Base-by-base conservation (phyloP, 352 stramenopile genomes). In the Pythium periplocum region DNA sequence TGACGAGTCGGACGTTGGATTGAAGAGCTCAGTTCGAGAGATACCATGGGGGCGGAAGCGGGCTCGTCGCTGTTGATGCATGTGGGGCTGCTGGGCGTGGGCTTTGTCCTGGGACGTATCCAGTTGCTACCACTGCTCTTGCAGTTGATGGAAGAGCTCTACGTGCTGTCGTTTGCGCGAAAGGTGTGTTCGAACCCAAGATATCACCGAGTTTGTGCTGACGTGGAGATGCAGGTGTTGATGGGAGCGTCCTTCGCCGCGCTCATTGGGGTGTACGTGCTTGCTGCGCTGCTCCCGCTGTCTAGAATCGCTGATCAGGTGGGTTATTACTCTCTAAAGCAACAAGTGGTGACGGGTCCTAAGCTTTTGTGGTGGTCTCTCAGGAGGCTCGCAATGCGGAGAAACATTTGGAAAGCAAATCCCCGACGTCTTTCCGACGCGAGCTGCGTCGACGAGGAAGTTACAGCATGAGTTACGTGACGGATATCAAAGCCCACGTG, bases 391-490 rank as follows among this genome's bases (percentile, higher is more conserved):
- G 53, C 4, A 50, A 55, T 39, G 55, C 55, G 44, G 45, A 53
- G 6, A 7, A 64, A 35, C 51, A 46, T 33, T 42, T 53, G 32
- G 34, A 62, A 8, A 38, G 26, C 26, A 44, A 50, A 17, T 62
- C 62, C 4, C 46, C 72, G 2, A 94, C 83, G 38, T 91, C 81
- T 4, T 95, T 95, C 51, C 78, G 84, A 4, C 73, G 84, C 6
- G 84, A 95, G 51, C 58, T 93, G 50, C 71, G 84, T n/a, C 79
- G 84, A 12, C 71, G 84, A 6, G 84, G 82, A 34, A 95, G 84
- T 69, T 95, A 89, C 62, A 93, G 82, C 59, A 86, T 95, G 73
- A 91, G 74, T 59, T 95, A 90, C 50, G 83, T 95, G 43, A 79
- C 76, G n/a, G 82, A 95, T 59, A 89, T 95, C 53, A 93, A 93